These are phyloP conservation scores for Tolypocladium paradoxum DNA, from an alignment of 2,329 filamentous ascomycete species.

Conservation along the genomic window DNA sequence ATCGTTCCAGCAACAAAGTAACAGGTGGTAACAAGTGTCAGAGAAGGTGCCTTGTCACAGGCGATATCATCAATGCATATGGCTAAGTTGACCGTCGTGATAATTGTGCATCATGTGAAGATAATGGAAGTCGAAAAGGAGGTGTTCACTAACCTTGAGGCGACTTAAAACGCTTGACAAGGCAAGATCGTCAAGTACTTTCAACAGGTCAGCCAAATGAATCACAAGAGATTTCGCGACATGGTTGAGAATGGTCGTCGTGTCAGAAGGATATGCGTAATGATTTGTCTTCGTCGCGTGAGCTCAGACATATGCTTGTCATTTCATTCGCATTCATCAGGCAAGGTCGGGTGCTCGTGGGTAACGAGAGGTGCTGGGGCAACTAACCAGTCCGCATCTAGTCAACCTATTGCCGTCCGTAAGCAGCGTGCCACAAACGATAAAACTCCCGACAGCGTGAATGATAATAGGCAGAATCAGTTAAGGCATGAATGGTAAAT, in stretches of 20 bases:
- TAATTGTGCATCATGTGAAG: slow-evolving; percentile 30
- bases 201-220: not conserved
- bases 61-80: slow-evolving; percentile 35
- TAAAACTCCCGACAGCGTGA: not conserved
- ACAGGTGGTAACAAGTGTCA: slow-evolving; percentile 9
- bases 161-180: not conserved
- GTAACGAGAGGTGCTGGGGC: not conserved
- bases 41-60: slow-evolving; percentile 32
- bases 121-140: not conserved
- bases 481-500: slow-evolving; percentile 64
- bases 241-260: not conserved
- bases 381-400: slow-evolving; percentile 12
- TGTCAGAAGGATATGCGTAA: slow-evolving; percentile 12
- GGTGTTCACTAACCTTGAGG: not conserved
- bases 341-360: slow-evolving; percentile 5
- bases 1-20: not conserved
- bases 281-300: slow-evolving; percentile 32
- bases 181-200: not conserved
- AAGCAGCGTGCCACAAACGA: slow-evolving; percentile 8
- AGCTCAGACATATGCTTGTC: slow-evolving; percentile 99
- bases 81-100: slow-evolving; percentile 39
- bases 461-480: slow-evolving; percentile 22
- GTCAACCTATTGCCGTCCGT: slow-evolving; percentile 4
- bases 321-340: slow-evolving; percentile 80
- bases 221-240: not conserved